phyloP scores from a whole-genome alignment of 2,329 filamentous ascomycete species.

The Diplodia mutila region DNA sequence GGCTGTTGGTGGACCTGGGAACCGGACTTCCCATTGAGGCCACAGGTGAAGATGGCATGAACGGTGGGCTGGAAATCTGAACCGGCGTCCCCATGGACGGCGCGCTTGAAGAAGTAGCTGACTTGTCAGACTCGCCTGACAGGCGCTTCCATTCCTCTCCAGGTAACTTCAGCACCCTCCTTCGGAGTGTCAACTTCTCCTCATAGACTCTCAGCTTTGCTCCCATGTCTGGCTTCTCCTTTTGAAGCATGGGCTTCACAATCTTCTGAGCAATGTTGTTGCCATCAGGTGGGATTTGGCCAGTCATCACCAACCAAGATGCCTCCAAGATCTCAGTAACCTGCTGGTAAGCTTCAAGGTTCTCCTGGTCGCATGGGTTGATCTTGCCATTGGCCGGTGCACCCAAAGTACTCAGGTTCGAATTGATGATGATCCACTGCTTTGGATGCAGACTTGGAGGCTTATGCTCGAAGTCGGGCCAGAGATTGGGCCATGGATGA shows the following conservation, averaged over 20 bases:
- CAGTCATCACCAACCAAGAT: conserved; percentile 14
- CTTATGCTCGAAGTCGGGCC: not conserved
- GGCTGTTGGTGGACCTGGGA: not conserved
- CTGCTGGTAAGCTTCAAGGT: conserved; percentile 2
- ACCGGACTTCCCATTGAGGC: not conserved
- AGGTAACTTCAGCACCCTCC: not conserved
- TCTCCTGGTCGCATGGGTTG: not conserved
- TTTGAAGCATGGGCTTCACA: not conserved
- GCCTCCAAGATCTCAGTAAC: not conserved
- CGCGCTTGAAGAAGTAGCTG: not conserved
- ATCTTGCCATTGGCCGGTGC: not conserved
- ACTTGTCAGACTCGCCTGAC: not conserved
- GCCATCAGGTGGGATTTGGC: not conserved
- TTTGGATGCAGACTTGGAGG: not conserved
- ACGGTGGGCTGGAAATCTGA: not conserved
- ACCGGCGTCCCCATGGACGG: not conserved
- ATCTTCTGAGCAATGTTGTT: not conserved
- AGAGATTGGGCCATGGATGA: conserved; percentile 18
- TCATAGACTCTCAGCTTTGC: not conserved
- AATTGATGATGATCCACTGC: not conserved
- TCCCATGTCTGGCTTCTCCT: not conserved
- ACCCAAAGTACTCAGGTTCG: not conserved
- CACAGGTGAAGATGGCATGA: not conserved
- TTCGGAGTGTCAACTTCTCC: not conserved
- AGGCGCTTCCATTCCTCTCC: not conserved